Base-by-base conservation (phyloP, 2,329 filamentous ascomycete genomes). In the Penicillium polonicum region DNA sequence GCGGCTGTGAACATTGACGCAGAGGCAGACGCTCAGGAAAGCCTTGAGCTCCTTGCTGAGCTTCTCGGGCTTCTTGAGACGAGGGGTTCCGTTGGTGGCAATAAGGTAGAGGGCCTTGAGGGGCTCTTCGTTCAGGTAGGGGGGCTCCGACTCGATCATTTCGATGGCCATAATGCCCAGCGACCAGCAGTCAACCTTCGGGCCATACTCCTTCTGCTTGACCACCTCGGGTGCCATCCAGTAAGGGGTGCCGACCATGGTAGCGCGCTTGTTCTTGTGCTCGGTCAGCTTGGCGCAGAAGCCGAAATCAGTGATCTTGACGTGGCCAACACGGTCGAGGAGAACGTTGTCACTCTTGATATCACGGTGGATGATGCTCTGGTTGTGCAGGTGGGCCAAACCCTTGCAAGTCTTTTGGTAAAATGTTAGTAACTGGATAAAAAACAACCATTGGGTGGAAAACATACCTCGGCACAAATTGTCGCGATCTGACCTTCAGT, bases 211-310 rank as follows among this genome's bases (percentile, higher is more conserved):
- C 80, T 97, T 97, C 76, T 97, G 94, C 80, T 97, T 97, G 73
- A 99, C 94, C 44, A 99, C 94, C 77, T 99, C 94, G 38, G 94
- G 94, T 9, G 94, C 94, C 94, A 99, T 99, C 94, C 94, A 99
- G 82, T 97, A 99, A 17, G 94, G 94, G 35, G 94, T 99, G 64
- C 94, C 94, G 55, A 99, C 94, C 94, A 99, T 97, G 58, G 94
- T 99, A 43, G 93, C 92, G 75, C 94, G 92, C 83, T 99, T 97
- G 68, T 86, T 94, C 79, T 96, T 96, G 64, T 92, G 88, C 74
- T 97, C 94, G 36, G 93, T 97, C 61, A 99, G 89, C 80, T 97
- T 97, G 74, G 94, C 94, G 74, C 92, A 97, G 84, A 99, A 97
- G 65, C 94, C 94, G 73, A 99, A 99, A 85, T 99, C 94, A 68